phyloP scores from a whole-genome alignment of 495 filamentous ascomycete genomes.

The Astrocystis sublimbata region DNA sequence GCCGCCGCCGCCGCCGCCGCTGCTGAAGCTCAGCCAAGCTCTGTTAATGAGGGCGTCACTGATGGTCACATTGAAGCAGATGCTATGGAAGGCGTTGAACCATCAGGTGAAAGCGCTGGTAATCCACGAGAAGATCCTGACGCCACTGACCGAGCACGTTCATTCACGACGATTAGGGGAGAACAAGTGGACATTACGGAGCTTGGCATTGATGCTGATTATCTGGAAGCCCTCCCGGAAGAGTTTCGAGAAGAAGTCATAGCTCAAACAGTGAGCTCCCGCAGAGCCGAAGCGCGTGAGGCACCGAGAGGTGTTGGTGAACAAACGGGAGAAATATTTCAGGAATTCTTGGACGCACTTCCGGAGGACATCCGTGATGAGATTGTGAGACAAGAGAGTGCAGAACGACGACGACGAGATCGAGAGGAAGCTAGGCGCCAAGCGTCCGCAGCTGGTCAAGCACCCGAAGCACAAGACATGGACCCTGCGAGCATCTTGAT shows the following conservation, averaged over 20 bases:
- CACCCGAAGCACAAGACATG: slow-evolving; percentile 74
- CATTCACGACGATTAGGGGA: slow-evolving; percentile 79
- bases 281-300: slow-evolving; percentile 73
- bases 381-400: slow-evolving; percentile 82
- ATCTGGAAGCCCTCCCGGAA: slow-evolving; percentile 90
- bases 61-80: slow-evolving; percentile 43
- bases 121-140: slow-evolving; percentile 35
- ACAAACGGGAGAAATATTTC: slow-evolving; percentile 78
- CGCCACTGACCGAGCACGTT: slow-evolving; percentile 49
- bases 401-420: slow-evolving; percentile 86
- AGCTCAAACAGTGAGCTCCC: slow-evolving; percentile 77
- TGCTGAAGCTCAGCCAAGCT: slow-evolving; percentile 34
- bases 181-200: slow-evolving; percentile 87
- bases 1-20: slow-evolving; percentile 44
- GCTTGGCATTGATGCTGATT: slow-evolving; percentile 90
- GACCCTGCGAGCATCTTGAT: slow-evolving; percentile 90
- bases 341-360: slow-evolving; percentile 91
- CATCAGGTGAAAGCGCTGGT: slow-evolving; percentile 40
- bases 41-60: slow-evolving; percentile 17
- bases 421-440: slow-evolving; percentile 68
- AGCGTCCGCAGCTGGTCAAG: slow-evolving; percentile 53
- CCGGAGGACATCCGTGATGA: slow-evolving; percentile 88
- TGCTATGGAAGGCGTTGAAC: slow-evolving; percentile 88
- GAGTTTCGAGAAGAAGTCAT: slow-evolving; percentile 95
- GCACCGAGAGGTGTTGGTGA: slow-evolving; percentile 65